Base-by-base conservation (phyloP, 352 stramenopile species). In the Globisporangium solare region DNA sequence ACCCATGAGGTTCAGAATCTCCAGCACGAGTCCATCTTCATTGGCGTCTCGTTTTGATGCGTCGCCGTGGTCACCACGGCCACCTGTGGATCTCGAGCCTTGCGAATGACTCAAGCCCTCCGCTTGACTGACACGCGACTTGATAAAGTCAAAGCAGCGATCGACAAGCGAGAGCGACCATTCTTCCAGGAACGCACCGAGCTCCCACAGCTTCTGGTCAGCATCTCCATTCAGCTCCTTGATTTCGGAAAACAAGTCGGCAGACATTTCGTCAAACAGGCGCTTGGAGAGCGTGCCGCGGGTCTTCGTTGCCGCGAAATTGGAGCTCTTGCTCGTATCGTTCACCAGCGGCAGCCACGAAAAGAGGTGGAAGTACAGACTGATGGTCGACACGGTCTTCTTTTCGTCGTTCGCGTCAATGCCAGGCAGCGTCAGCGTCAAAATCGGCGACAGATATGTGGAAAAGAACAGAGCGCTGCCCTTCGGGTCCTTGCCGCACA, bases 381-480 rank as follows among this genome's bases (percentile, higher is more conserved):
- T 68, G 21, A 88, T 54, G 18, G 81, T 92, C 0, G 72, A 71
- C 35, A 73, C 66, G 0, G 81, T 92, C 64, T 92, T 92, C 54
- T 74, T 82, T 45, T 92, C 76, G 53, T 92, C 81, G 20, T 92
- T 92, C 11, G 76, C 65, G 54, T 92, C 81, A 61, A 92, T 89
- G 4, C 81, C 81, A 4, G 79, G 74, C 7, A 92, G 61, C 8
- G 81, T 89, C 45, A 86, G 59, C 20, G 77, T 71, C 54, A 92
- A 32, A 8, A 89, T 63, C 22, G 74, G 71, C 31, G 80, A 59
- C 41, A 92, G 51, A 17, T 88, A 84, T 22, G 63, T 82, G 14
- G 70, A 63, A 31, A 85, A 88, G 50, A 88, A 78, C 24, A 86
- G 24, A 0, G 72, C 76, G 4, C 61, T 73, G 14, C 70, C 73